These are phyloP conservation scores for Lachnellula subtilissima DNA, from an alignment of 2,329 filamentous ascomycete genomes.

Conservation along the genomic window DNA sequence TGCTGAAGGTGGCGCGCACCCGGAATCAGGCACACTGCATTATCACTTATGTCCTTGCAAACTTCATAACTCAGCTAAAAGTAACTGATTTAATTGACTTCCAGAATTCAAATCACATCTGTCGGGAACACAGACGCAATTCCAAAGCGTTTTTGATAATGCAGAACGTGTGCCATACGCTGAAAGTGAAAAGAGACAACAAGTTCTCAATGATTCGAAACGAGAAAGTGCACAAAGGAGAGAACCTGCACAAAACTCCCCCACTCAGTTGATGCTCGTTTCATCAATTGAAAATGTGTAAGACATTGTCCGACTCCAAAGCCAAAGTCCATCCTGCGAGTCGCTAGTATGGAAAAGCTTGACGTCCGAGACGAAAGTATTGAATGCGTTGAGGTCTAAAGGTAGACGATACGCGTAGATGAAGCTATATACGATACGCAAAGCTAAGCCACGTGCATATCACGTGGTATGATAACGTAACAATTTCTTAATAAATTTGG, in stretches of 20 bases:
- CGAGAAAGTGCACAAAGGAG: background rate
- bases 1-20: background rate
- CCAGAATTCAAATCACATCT: background rate
- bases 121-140: background rate
- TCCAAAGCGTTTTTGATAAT: too few species aligned
- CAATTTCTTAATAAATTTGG: too few species aligned
- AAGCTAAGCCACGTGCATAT: too few species aligned
- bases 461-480: too few species aligned
- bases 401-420: too few species aligned
- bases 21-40: background rate
- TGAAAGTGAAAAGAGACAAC: background rate
- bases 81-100: background rate
- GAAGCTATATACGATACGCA: too few species aligned
- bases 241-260: background rate
- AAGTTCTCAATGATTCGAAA: background rate
- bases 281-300: background rate
- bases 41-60: background rate
- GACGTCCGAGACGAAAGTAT: background rate
- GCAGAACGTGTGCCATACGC: too few species aligned
- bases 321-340: slow-evolving; percentile 9
- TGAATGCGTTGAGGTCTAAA: too few species aligned
- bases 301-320: slow-evolving; percentile 6
- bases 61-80: background rate
- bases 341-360: background rate
- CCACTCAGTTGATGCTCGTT: background rate